phyloP scores from a whole-genome alignment of 352 stramenopile genomes.

The Plasmopara viticola region DNA sequence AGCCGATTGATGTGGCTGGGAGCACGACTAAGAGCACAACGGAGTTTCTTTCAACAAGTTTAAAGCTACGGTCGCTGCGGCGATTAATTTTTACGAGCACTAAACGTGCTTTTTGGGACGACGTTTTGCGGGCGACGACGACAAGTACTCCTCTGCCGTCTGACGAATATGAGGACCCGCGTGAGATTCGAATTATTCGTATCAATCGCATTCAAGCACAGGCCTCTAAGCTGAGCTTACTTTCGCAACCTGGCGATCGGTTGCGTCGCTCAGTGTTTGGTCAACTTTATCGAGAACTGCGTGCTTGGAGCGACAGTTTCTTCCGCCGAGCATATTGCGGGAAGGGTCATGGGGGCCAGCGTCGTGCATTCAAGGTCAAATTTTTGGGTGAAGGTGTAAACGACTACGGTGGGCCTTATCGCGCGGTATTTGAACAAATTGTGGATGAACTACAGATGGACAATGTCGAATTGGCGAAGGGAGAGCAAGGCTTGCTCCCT shows the following conservation, averaged over 20 bases:
- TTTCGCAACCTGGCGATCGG: constrained; percentile 83
- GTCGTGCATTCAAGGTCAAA: constrained; percentile 99
- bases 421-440: constrained; percentile 96
- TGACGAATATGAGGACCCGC: constrained; percentile 98
- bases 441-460: constrained; percentile 93
- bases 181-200: constrained; percentile 95
- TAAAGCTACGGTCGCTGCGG: constrained; percentile 68
- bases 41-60: constrained; percentile 67
- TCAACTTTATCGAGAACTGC: constrained; percentile 96
- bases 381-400: constrained; percentile 98
- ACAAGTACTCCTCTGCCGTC: constrained; percentile 95
- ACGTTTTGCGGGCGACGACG: constrained; percentile 91
- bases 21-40: constrained; percentile 16
- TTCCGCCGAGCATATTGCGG: constrained; percentile 95
- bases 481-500: constrained; percentile 80
- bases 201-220: constrained; percentile 96
- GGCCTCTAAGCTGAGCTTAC: constrained; percentile 78
- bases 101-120: constrained; percentile 92
- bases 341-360: constrained; percentile 96
- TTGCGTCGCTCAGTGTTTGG: constrained; percentile 94
- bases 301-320: constrained; percentile 90
- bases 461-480: constrained; percentile 80
- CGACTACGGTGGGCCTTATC: constrained; percentile 98
- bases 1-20: constrained; percentile 46
- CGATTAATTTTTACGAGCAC: constrained; percentile 86